Evolutionary conservation across 225 moss, liverwort and hornwort species (phyloP).

Genomic region (Lunularia cruciata): DNA sequence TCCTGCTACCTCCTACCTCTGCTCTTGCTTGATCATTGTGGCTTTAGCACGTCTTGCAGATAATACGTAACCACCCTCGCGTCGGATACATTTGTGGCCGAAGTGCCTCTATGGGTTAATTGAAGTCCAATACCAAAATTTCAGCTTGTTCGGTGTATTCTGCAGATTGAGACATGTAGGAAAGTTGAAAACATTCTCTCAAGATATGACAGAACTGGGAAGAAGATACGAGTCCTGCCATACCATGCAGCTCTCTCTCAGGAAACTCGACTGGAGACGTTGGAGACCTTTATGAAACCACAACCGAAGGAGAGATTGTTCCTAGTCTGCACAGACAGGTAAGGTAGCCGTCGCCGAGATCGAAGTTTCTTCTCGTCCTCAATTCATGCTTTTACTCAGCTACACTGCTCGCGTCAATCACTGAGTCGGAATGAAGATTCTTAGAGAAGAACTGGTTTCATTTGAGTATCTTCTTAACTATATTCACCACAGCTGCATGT

Average conservation of each 20-base stretch:
- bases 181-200: conserved; percentile 87
- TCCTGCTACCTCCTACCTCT: not conserved
- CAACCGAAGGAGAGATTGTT: conserved; percentile 66
- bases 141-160: not conserved
- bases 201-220: conserved; percentile 74
- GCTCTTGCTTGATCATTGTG: too few species aligned
- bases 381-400: too few species aligned
- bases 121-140: not conserved
- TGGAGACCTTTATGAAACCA: conserved; percentile 80
- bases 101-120: not conserved
- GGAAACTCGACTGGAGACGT: conserved; percentile 77
- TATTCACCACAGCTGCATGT: too few species aligned
- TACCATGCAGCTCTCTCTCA: conserved; percentile 95
- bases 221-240: conserved; percentile 75
- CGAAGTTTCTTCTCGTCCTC: too few species aligned
- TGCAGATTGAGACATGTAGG: conserved; percentile 92
- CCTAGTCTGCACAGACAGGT: conserved; percentile 99
- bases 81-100: too few species aligned
- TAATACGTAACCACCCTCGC: too few species aligned
- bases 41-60: too few species aligned
- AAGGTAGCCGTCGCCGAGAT: too few species aligned
- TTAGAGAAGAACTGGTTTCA: too few species aligned
- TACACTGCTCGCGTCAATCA: too few species aligned
- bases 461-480: too few species aligned
- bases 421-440: too few species aligned